Evolutionary conservation across 2,329 filamentous ascomycete genomes (phyloP).

Genomic region (Fusarium palustre): DNA sequence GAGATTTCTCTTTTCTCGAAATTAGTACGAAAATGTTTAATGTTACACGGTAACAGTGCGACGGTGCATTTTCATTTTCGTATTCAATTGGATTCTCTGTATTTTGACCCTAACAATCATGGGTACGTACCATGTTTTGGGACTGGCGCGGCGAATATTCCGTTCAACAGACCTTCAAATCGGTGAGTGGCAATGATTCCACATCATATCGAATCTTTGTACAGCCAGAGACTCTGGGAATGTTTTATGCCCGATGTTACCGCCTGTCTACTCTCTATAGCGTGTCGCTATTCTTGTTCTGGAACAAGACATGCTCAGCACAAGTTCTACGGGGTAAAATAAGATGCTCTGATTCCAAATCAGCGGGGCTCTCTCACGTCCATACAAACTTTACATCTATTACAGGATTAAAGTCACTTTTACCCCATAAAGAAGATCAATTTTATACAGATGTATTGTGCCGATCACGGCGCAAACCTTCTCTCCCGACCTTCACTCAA

Average conservation of each 20-base stretch:
- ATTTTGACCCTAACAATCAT: not conserved
- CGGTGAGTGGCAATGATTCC: not conserved
- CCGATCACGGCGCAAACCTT: no score
- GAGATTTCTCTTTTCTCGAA: not conserved
- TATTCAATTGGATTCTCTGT: not conserved
- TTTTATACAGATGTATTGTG: no score
- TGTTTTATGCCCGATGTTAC: not conserved
- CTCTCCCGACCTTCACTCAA: not conserved
- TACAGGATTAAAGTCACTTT: no score
- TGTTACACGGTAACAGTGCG: not conserved
- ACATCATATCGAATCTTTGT: not conserved
- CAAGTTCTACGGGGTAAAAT: no score
- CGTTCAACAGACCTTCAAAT: not conserved
- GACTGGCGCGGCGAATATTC: not conserved
- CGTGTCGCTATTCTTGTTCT: not conserved
- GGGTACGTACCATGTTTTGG: not conserved
- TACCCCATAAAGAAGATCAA: no score
- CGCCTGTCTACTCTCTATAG: not conserved
- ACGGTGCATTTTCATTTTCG: not conserved
- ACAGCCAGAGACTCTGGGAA: not conserved
- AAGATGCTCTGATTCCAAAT: no score
- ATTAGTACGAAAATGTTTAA: not conserved
- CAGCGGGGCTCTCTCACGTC: no score
- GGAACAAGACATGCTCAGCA: not conserved
- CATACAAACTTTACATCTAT: no score